phyloP scores from a whole-genome alignment of 2,329 filamentous ascomycete species.

The Monilinia polystroma region DNA sequence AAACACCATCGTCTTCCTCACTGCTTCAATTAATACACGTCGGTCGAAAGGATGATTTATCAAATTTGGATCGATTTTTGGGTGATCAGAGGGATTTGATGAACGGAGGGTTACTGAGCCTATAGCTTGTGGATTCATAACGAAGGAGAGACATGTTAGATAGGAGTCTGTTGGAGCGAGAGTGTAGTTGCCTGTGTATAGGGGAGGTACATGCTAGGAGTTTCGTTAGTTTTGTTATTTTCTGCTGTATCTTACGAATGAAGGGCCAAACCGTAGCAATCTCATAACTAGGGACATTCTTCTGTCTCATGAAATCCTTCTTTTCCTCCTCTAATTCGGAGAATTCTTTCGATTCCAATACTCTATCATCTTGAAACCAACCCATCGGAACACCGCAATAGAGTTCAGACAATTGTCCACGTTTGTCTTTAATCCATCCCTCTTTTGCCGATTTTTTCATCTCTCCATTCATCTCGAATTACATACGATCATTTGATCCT shows the following conservation, averaged over 20 bases:
- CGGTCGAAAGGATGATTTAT: constrained; percentile 55
- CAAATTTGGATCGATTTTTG: constrained; percentile 61
- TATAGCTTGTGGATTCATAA: constrained; percentile 56
- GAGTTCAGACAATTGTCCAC: background rate
- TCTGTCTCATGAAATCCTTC: background rate
- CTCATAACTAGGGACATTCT: constrained; percentile 9
- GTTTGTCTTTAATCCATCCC: background rate
- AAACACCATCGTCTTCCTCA: constrained; percentile 28
- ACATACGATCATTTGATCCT: constrained; percentile 19
- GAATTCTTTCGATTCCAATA: constrained; percentile 7
- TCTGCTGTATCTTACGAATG: too few species aligned
- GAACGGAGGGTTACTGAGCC: constrained; percentile 63
- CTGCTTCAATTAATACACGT: constrained; percentile 49
- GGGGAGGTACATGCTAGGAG: constrained; percentile 30
- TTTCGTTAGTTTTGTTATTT: too few species aligned
- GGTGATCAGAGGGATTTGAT: constrained; percentile 61
- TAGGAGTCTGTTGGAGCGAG: constrained; percentile 44
- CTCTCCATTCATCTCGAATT: constrained; percentile 47
- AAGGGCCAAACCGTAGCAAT: constrained; percentile 2
- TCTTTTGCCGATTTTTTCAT: constrained; percentile 32
- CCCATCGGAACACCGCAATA: constrained; percentile 18
- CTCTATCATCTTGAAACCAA: background rate
- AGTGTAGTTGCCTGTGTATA: constrained; percentile 43
- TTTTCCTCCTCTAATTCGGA: background rate
- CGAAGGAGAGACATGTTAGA: constrained; percentile 47